Evolutionary conservation across 306 rosid genomes (phyloP).

Genomic region (Lupinus albus): DNA sequence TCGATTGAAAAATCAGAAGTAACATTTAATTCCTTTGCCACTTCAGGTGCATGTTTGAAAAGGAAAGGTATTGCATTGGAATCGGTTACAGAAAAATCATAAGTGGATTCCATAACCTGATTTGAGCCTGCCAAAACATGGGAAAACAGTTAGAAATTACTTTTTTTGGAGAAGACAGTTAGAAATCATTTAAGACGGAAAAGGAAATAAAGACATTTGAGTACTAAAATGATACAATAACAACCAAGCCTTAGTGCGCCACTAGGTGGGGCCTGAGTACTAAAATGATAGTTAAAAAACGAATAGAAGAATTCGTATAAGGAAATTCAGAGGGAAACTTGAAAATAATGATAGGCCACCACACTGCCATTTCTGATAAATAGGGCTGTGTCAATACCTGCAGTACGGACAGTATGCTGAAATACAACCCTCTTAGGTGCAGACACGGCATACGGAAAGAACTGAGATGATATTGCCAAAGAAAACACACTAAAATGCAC

Average conservation of each 20-base stretch:
- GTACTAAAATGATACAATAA: constrained; percentile 26
- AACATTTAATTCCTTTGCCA: constrained; percentile 73
- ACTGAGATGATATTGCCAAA: constrained; percentile 83
- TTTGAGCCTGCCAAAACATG: constrained; percentile 64
- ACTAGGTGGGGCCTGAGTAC: too few relatives aligned
- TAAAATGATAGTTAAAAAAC: constrained; percentile 8
- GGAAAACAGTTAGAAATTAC: constrained; percentile 21
- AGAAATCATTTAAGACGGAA: constrained; percentile 1
- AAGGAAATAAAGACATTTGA: constrained; percentile 2
- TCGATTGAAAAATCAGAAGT: constrained; percentile 65
- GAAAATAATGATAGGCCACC: constrained; percentile 32
- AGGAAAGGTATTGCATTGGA: constrained; percentile 87
- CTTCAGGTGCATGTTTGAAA: constrained; percentile 81
- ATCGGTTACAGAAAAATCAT: constrained; percentile 85
- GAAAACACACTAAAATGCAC: constrained; percentile 72
- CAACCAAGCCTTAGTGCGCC: too few relatives aligned
- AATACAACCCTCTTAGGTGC: constrained; percentile 92
- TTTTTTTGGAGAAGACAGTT: not conserved
- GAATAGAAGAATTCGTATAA: constrained; percentile 3
- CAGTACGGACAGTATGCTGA: constrained; percentile 71
- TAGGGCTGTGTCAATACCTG: constrained; percentile 60
- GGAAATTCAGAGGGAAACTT: not conserved
- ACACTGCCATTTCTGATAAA: constrained; percentile 28
- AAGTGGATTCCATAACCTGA: constrained; percentile 71
- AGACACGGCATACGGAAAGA: constrained; percentile 80